phyloP scores from a whole-genome alignment of 1,284 basidiomycete genomes.

The Hortiboletus rubellus region DNA sequence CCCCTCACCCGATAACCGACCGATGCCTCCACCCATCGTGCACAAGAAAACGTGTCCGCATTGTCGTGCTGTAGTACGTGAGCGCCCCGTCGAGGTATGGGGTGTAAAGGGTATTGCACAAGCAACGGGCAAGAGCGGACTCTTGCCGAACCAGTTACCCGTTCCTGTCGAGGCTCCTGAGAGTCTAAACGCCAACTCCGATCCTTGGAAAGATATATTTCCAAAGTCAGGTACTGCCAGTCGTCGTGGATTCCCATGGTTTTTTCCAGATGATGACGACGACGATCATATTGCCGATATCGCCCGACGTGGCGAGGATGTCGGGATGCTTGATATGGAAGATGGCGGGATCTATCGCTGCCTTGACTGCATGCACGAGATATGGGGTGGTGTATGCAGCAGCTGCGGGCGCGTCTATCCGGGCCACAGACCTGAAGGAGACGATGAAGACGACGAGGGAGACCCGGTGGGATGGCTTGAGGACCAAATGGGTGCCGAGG shows the following conservation, averaged over 20 bases:
- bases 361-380: conserved; percentile 71
- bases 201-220: conserved; percentile 69
- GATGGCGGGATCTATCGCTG: conserved; percentile 75
- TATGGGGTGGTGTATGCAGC: conserved; percentile 63
- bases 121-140: conserved; percentile 50
- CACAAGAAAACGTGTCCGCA: conserved; percentile 72
- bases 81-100: conserved; percentile 72
- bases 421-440: conserved; percentile 44
- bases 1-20: conserved; percentile 32
- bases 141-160: conserved; percentile 39
- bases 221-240: conserved; percentile 12
- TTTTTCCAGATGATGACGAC: conserved; percentile 18
- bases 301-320: conserved; percentile 36
- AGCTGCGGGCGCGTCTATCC: conserved; percentile 57
- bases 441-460: conserved; percentile 40
- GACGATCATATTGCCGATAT: conserved; percentile 15
- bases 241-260: conserved; percentile 17
- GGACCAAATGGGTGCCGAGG: conserved; percentile 38
- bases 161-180: conserved; percentile 17
- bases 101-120: conserved; percentile 64
- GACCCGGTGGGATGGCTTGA: conserved; percentile 39
- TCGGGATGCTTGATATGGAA: conserved; percentile 67
- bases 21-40: conserved; percentile 26
- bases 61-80: conserved; percentile 60
- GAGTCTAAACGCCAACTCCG: conserved; percentile 26